Conservation (phyloP, 805 yeast species). For the Peterozyma toletana region DNA sequence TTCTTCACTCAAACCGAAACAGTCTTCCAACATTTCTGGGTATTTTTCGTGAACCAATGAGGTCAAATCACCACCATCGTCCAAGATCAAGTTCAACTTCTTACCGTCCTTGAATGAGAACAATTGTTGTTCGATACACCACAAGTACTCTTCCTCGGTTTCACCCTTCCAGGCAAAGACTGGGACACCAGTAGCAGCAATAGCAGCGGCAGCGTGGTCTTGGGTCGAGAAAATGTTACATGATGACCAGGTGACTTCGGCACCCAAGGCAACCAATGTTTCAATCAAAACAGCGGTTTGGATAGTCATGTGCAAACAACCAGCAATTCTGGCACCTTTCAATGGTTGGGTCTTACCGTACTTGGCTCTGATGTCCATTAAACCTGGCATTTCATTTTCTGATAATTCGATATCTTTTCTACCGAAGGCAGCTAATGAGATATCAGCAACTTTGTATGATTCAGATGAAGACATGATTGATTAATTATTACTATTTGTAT, state of each 20-base stretch:
- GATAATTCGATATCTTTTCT: conserved; percentile 98
- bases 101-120: conserved; percentile 94
- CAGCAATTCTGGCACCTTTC: conserved; percentile 98
- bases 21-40: conserved; percentile 94
- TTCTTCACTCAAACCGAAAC: conserved; percentile 97
- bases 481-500: background rate
- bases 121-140: conserved; percentile 99
- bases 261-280: conserved; percentile 95
- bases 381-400: conserved; percentile 99
- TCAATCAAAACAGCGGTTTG: conserved; percentile 99
- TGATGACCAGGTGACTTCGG: conserved; percentile 99
- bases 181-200: conserved; percentile 96
- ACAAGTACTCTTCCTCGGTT: conserved; percentile 97
- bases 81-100: conserved; percentile 94
- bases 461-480: conserved; percentile 49
- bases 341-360: conserved; percentile 91
- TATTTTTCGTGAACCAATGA: conserved; percentile 93
- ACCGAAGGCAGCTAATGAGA: conserved; percentile 98
- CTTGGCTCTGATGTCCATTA: conserved; percentile 92
- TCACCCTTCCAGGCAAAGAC: conserved; percentile 99
- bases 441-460: conserved; percentile 94
- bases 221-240: conserved; percentile 99
- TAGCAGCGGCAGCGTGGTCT: conserved; percentile 99
- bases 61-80: conserved; percentile 99
- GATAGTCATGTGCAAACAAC: conserved; percentile 98